Evolutionary conservation across 2,329 filamentous ascomycete species (phyloP).

Genomic region (Penicillium sp.): DNA sequence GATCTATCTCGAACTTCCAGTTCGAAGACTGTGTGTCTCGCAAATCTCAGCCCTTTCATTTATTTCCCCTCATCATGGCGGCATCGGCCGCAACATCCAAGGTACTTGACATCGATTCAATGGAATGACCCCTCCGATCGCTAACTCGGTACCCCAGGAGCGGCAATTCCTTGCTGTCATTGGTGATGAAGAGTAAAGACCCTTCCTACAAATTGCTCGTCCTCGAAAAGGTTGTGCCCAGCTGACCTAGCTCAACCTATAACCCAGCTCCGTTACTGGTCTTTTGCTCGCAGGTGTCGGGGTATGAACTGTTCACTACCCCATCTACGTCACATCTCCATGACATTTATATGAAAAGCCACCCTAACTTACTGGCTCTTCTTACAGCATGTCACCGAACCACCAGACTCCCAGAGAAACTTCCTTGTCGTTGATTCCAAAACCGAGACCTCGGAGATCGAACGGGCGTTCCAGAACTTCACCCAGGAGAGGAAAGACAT

Average conservation of each 20-base stretch:
- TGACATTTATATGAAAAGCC: not conserved
- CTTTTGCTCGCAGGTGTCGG: slow-evolving; percentile 93
- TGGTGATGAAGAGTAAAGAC: slow-evolving; percentile 73
- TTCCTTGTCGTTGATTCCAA: slow-evolving; percentile 95
- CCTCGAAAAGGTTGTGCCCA: not conserved
- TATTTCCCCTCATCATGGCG: slow-evolving; percentile 50
- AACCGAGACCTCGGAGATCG: slow-evolving; percentile 84
- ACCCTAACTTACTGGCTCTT: slow-evolving; percentile 3
- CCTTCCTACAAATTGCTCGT: not conserved
- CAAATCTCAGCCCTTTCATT: not conserved
- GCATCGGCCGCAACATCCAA: slow-evolving; percentile 57
- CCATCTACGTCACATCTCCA: not conserved
- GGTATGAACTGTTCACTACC: slow-evolving; percentile 52
- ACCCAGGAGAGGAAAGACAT: slow-evolving; percentile 92
- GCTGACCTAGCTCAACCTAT: slow-evolving; percentile 16
- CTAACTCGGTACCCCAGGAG: slow-evolving; percentile 53
- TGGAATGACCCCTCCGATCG: slow-evolving; percentile 43
- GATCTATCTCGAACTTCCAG: not conserved
- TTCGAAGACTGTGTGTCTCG: not conserved
- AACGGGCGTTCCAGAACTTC: slow-evolving; percentile 85
- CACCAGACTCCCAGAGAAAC: slow-evolving; percentile 91
- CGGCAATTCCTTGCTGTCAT: slow-evolving; percentile 96
- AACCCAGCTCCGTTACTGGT: slow-evolving; percentile 82
- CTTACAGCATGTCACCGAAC: slow-evolving; percentile 78
- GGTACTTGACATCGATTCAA: slow-evolving; percentile 27